phyloP scores from a whole-genome alignment of 352 stramenopile genomes.

The Globisporangium nodosum region DNA sequence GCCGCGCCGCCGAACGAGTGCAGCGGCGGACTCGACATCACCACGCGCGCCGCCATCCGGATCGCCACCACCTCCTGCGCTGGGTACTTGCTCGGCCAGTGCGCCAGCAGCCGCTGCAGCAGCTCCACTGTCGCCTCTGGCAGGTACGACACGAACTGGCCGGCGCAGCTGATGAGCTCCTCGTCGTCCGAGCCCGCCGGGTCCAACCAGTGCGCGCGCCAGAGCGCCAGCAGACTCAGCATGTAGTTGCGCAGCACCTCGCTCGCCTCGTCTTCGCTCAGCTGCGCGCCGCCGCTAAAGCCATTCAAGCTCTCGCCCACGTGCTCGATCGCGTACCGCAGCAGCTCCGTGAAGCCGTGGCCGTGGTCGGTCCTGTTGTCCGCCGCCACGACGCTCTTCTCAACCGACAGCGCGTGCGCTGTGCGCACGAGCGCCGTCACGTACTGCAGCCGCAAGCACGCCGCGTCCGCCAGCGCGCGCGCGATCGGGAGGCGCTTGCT shows the following conservation, averaged over 20 bases:
- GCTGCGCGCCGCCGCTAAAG: conserved; percentile 16
- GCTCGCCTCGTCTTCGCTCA: conserved; percentile 26
- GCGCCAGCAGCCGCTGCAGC: conserved; percentile 44
- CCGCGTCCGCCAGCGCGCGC: conserved; percentile 66
- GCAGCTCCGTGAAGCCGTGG: conserved; percentile 75
- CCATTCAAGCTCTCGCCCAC: conserved; percentile 44
- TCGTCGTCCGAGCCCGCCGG: conserved; percentile 70
- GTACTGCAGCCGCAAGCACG: conserved; percentile 61
- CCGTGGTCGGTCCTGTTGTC: conserved; percentile 70
- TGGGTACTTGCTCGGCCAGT: conserved; percentile 66
- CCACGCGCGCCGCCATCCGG: conserved; percentile 74
- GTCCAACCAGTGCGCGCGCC: conserved; percentile 74
- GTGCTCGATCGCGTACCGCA: conserved; percentile 82
- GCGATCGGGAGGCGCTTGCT: conserved; percentile 63
- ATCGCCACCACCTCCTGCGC: conserved; percentile 70
- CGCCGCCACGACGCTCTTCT: conserved; percentile 45
- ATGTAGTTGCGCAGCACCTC: conserved; percentile 74
- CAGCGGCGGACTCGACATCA: conserved; percentile 75
- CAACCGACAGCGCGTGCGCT: conserved; percentile 49
- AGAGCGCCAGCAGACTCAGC: conserved; percentile 54
- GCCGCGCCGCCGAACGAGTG: conserved; percentile 27
- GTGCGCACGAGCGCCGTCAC: conserved; percentile 40
- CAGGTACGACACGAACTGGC: conserved; percentile 83
- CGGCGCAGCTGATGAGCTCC: conserved; percentile 76
- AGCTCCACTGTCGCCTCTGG: conserved; percentile 46